Evolutionary conservation across 495 filamentous ascomycete species (phyloP).

Genomic region (Filosporella fistucella): DNA sequence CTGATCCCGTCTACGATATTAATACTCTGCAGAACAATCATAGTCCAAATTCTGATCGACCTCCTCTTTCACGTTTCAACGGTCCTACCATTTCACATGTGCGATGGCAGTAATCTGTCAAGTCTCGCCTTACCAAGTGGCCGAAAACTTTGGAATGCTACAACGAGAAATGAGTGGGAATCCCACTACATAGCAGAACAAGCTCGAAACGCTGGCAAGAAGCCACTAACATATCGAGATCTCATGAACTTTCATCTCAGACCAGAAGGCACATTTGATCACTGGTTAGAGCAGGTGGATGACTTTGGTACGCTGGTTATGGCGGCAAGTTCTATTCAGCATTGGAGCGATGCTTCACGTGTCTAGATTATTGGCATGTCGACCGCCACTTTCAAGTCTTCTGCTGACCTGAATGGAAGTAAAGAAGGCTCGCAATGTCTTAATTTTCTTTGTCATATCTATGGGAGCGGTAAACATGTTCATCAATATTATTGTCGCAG

Average conservation of each 20-base stretch:
- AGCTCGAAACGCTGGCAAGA: neutral
- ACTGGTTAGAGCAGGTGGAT: constrained; percentile 5
- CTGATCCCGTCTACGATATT: neutral
- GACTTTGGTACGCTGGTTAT: constrained; percentile 12
- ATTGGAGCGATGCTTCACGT: constrained; percentile 1
- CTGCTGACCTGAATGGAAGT: too few species aligned
- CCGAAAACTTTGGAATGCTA: constrained; percentile 3
- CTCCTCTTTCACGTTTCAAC: constrained; percentile 7
- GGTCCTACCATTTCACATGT: neutral
- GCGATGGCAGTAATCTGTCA: neutral
- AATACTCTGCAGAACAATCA: constrained; percentile 2
- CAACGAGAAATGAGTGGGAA: constrained; percentile 7
- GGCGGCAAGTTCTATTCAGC: constrained; percentile 1
- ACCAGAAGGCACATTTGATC: neutral
- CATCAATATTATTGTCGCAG: too few species aligned
- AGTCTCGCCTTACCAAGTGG: neutral
- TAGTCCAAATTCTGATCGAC: constrained; percentile 4
- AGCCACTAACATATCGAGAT: constrained; percentile 1
- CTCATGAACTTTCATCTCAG: neutral
- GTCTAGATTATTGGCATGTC: too few species aligned
- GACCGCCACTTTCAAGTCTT: too few species aligned
- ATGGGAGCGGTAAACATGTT: too few species aligned
- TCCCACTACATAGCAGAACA: constrained; percentile 3
- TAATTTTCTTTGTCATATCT: too few species aligned
- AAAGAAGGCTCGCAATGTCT: too few species aligned